Evolutionary conservation across 495 filamentous ascomycete species (phyloP), one percentile per base, ranked within the genome.

Genomic region (Entonaema liquescens): DNA sequence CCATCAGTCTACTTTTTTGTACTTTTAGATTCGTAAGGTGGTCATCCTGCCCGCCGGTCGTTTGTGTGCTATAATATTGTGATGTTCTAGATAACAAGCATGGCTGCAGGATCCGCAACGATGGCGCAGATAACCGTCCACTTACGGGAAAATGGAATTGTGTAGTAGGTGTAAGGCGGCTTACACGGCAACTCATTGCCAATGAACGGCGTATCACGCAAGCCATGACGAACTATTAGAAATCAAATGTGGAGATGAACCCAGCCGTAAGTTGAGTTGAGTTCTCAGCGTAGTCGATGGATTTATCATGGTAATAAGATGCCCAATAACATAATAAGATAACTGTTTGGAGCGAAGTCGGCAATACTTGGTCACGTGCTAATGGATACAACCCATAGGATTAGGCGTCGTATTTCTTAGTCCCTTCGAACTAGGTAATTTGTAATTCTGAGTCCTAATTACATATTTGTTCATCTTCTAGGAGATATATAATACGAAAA

Each of bases 1-100:
- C 68, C 75, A 77, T 76, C 8, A 77, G 47, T 47, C 75, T 74
- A 1, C 6, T 47, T 49, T 68, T 56, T 9, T 70, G 70, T 11
- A 70, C 73, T 15, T 65, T 73, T 31, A 77, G 50, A 29, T 33
- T 49, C 1, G 42, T 63, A 7, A 77, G 47, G 15, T 70, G 61
- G 13, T 26, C 25, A 42, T 50, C 23, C 52, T 26, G 60, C 12
- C 21, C 19, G 6, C 47, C 15, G 21, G 5, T 54, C 4, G 49
- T 4, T 21, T 49, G 17, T 15, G 55, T 56, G 57, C 70, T 68
- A 25, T 44, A 68, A 58, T 52, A 59, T 21, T 25, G 57, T 13
- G 13, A 26, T 40, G 42, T 31, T 7, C 33, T 23, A 7, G 38
- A 23, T n/a, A 50, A 19, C 12, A 33, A 61, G 33, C 6, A 12